A percentile compares a stretch with the other conserved stretches of the same genome.
Conservation (phyloP, 129 eudicot species). For the Tagetes patula region DNA sequence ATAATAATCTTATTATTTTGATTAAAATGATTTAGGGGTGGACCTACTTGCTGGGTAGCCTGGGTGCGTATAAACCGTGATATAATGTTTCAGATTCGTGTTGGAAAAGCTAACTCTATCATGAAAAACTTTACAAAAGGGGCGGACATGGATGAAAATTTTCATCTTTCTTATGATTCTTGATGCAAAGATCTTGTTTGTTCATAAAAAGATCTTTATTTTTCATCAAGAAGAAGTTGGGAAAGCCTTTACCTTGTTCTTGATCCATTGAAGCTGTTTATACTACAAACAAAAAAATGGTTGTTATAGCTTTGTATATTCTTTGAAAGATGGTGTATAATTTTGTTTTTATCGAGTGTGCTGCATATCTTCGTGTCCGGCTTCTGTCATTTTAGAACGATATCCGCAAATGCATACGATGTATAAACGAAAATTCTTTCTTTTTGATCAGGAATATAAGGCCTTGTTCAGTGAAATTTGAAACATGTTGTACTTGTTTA, state of each 20-base stretch:
- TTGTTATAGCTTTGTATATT: constrained; percentile 28
- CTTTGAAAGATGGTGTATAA: constrained; percentile 4
- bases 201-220: constrained; percentile 16
- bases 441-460: constrained; percentile 18
- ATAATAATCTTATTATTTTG: not conserved
- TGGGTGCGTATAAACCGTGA: not conserved
- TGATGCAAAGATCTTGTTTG: constrained; percentile 18
- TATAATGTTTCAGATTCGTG: constrained; percentile 23
- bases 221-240: constrained; percentile 19
- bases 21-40: constrained; percentile 1
- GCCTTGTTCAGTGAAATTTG: constrained; percentile 15
- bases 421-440: constrained; percentile 18
- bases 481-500: not conserved
- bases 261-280: constrained; percentile 31
- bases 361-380: constrained; percentile 24
- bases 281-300: not conserved
- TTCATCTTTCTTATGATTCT: constrained; percentile 24
- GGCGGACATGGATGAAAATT: constrained; percentile 6
- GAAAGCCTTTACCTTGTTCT: constrained; percentile 25
- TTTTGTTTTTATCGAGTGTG: not conserved
- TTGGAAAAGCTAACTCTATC: constrained; percentile 2
- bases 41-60: not conserved
- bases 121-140: not conserved
- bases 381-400: constrained; percentile 26
- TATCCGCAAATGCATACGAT: constrained; percentile 8